These are phyloP conservation scores for Aspergillus ustus DNA, from an alignment of 2,329 filamentous ascomycete genomes.

Conservation along the genomic window DNA sequence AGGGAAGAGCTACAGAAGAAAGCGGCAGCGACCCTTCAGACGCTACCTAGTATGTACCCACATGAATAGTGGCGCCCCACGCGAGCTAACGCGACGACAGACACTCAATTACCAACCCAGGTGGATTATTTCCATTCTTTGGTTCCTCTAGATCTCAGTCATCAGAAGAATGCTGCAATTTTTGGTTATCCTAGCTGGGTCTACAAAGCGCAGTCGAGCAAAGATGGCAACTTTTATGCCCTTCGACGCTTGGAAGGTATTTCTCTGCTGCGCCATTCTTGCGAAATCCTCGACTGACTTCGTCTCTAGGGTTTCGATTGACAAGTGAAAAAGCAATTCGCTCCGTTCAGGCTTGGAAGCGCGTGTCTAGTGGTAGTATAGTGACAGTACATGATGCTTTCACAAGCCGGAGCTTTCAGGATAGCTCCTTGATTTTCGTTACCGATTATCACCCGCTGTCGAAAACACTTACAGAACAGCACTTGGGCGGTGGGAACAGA, in stretches of 20 bases:
- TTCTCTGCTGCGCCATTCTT: not conserved
- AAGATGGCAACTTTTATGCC: constrained; percentile 87
- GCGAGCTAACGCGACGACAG: constrained; percentile 36
- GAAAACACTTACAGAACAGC: constrained; percentile 84
- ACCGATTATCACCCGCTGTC: constrained; percentile 92
- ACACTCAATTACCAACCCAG: constrained; percentile 71
- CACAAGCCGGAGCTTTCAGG: constrained; percentile 88
- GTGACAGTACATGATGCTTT: constrained; percentile 91
- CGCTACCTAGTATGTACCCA: constrained; percentile 71
- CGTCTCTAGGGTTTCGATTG: constrained; percentile 70
- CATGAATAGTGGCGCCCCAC: not conserved
- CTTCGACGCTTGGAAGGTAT: constrained; percentile 81
- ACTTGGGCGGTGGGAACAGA: constrained; percentile 53
- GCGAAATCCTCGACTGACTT: not conserved
- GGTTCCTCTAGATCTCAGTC: constrained; percentile 81
- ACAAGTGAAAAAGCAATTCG: constrained; percentile 89
- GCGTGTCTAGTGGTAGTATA: constrained; percentile 77
- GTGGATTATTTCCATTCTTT: constrained; percentile 92
- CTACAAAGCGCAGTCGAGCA: constrained; percentile 89
- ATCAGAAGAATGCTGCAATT: constrained; percentile 75
- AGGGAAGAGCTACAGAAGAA: constrained; percentile 90
- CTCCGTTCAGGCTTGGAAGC: constrained; percentile 86
- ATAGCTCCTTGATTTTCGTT: constrained; percentile 92
- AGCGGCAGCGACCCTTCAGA: constrained; percentile 80
- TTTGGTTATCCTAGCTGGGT: constrained; percentile 94